phyloP scores from a whole-genome alignment of 176 grass and related monocot genomes.

The Avena insularis region DNA sequence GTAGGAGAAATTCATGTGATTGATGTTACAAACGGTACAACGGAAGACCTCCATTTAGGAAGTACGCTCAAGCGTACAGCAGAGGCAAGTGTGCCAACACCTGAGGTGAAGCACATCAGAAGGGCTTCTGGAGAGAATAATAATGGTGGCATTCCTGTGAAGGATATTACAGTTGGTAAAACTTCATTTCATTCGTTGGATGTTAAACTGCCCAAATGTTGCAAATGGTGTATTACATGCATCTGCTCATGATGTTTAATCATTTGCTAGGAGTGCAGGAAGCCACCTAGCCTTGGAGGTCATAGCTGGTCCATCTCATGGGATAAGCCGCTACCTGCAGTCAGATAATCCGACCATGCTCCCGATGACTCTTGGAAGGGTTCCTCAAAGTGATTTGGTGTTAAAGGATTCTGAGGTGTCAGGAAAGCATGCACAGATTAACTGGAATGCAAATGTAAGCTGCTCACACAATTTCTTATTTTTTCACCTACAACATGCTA shows the following conservation, averaged over 20 bases:
- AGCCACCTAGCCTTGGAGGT: constrained; percentile 68
- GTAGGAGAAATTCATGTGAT: constrained; percentile 64
- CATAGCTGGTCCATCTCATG: constrained; percentile 67
- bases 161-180: constrained; percentile 59
- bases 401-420: constrained; percentile 84
- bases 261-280: constrained; percentile 62
- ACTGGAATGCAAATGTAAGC: constrained; percentile 72
- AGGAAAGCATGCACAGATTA: constrained; percentile 71
- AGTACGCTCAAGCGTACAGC: constrained; percentile 48
- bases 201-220: constrained; percentile 24
- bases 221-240: constrained; percentile 31
- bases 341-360: constrained; percentile 43
- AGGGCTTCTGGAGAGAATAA: constrained; percentile 37
- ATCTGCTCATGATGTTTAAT: constrained; percentile 49
- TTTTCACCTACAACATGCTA: constrained; percentile 12
- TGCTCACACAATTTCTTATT: constrained; percentile 10
- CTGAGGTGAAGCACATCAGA: constrained; percentile 42
- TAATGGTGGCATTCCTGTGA: constrained; percentile 42
- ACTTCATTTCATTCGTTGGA: constrained; percentile 10
- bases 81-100: constrained; percentile 33
- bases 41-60: constrained; percentile 47
- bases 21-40: constrained; percentile 55
- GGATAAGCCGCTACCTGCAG: constrained; percentile 49
- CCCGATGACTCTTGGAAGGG: constrained; percentile 67
- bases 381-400: constrained; percentile 59